Conservation (phyloP, 73 alveolate genomes). For the Paramecium primaurelia region DNA sequence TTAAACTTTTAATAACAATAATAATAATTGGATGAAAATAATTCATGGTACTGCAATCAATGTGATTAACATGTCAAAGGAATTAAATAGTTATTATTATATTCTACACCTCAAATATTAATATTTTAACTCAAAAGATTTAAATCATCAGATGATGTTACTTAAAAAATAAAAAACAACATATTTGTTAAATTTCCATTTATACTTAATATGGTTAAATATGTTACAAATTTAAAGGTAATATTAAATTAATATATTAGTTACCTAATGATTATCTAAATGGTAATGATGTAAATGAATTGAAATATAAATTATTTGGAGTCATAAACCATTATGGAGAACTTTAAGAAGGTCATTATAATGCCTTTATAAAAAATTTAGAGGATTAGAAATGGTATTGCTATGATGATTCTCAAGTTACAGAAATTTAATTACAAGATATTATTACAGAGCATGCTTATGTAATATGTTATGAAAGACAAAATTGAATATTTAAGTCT, state of each 20-base stretch:
- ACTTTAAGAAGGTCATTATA: slow-evolving; percentile 85
- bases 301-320: slow-evolving; percentile 81
- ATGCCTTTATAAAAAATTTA: slow-evolving; percentile 65
- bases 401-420: slow-evolving; percentile 75
- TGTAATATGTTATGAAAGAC: slow-evolving; percentile 1
- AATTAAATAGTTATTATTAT: not conserved
- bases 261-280: not conserved
- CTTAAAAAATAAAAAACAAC: not conserved
- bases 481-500: not conserved
- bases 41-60: slow-evolving; percentile 25
- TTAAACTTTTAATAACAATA: not conserved
- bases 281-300: not conserved
- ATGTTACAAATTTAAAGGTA: not conserved
- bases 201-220: not conserved
- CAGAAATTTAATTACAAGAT: not conserved
- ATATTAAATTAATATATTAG: not conserved
- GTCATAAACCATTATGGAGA: slow-evolving; percentile 85
- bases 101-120: slow-evolving; percentile 12
- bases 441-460: not conserved
- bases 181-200: not conserved
- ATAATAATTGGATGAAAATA: slow-evolving; percentile 39
- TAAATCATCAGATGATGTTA: not conserved
- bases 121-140: slow-evolving; percentile 7
- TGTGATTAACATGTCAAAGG: slow-evolving; percentile 28
- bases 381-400: slow-evolving; percentile 76